Percentiles rank a stretch among this genome's conserved stretches.
Conservation (phyloP, 2,329 filamentous ascomycete genomes). For the Monosporascus sp. region DNA sequence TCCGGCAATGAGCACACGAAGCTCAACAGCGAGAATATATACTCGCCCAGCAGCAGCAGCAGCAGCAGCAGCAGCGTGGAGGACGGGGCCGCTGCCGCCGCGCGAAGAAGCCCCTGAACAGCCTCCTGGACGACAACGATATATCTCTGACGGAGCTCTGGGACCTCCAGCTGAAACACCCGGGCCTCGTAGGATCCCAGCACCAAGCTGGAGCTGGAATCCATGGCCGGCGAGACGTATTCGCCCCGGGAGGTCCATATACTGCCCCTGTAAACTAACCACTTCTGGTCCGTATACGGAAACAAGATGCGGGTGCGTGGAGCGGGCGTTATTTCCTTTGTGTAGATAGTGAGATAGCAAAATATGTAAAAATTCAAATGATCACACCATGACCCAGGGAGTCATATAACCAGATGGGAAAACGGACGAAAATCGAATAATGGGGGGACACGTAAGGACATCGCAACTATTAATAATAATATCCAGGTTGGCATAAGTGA, state of each 20-base stretch:
- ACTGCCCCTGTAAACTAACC: conserved; percentile 9
- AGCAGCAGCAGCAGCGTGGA: not conserved
- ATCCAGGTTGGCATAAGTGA: too few species aligned
- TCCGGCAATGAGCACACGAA: not conserved
- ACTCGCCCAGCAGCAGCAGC: not conserved
- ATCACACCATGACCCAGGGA: not conserved
- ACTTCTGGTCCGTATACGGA: conserved; percentile 15
- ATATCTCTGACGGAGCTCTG: not conserved
- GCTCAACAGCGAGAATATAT: not conserved
- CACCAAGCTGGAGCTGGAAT: not conserved
- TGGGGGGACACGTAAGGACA: too few species aligned
- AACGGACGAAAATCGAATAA: too few species aligned
- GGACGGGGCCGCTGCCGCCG: too few species aligned
- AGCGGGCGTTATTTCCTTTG: conserved; percentile 3
- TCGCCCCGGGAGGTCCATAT: conserved; percentile 5
- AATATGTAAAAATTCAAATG: not conserved
- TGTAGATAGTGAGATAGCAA: not conserved
- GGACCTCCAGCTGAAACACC: not conserved
- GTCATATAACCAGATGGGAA: not conserved
- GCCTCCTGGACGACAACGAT: not conserved
- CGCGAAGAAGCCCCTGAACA: not conserved
- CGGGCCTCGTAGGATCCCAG: not conserved
- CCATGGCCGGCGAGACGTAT: conserved; percentile 1
- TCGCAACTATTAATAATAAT: too few species aligned
- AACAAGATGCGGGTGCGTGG: conserved; percentile 11